Evolutionary conservation across 2,329 filamentous ascomycete genomes (phyloP).

Genomic region (Curvularia eragrostidis): DNA sequence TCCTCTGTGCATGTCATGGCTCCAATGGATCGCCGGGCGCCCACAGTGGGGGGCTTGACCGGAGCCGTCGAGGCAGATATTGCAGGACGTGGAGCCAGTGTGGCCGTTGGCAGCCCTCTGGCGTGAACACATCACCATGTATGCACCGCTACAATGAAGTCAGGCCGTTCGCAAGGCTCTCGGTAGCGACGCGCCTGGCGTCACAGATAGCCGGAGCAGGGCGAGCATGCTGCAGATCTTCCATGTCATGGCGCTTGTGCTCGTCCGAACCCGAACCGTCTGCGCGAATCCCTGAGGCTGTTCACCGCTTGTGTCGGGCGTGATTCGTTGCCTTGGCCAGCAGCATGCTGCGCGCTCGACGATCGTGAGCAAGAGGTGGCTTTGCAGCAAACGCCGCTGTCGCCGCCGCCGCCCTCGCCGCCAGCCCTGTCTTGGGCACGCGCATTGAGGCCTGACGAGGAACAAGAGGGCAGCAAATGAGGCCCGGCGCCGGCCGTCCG

Average conservation of each 20-base stretch:
- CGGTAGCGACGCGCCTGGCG: conserved; percentile 46
- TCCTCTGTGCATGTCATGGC: conserved; percentile 29
- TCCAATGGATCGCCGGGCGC: conserved; percentile 22
- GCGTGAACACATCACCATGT: conserved; percentile 46
- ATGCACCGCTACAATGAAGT: conserved; percentile 47
- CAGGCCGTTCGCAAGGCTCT: conserved; percentile 47
- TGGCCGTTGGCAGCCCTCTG: conserved; percentile 29
- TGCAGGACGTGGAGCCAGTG: conserved; percentile 19
- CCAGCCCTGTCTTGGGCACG: conserved; percentile 37
- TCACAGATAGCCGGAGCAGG: conserved; percentile 45
- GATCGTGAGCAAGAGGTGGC: neutral
- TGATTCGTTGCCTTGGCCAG: conserved; percentile 47
- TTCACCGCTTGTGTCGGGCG: conserved; percentile 43
- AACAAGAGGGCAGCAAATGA: conserved; percentile 38
- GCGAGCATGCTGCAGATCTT: conserved; percentile 51
- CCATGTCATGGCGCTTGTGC: conserved; percentile 51
- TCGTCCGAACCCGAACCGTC: conserved; percentile 37
- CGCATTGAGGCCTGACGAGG: conserved; percentile 42
- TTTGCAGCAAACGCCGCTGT: conserved; percentile 20
- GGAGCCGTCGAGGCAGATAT: conserved; percentile 24
- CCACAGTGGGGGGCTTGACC: conserved; percentile 24
- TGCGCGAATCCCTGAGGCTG: conserved; percentile 46
- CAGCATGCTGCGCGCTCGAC: neutral
- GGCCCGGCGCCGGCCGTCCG: conserved; percentile 20
- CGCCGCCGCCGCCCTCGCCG: conserved; percentile 26